Evolutionary conservation across 768 basidiomycete genomes (phyloP), one percentile per base, ranked within the genome.

Genomic region (Leccinum sublutescens): DNA sequence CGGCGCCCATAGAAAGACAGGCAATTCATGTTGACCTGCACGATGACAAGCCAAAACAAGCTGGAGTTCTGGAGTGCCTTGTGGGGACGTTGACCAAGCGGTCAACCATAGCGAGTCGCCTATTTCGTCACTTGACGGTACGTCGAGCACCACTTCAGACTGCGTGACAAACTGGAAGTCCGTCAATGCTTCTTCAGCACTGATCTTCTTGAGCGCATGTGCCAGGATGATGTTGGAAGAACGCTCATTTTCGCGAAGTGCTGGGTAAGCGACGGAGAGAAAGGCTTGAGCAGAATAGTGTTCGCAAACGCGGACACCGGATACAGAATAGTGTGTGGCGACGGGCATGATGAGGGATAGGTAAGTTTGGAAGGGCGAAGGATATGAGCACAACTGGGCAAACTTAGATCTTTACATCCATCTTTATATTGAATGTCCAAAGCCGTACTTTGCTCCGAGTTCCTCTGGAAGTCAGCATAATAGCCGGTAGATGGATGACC

Each of bases 171-270:
- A 79, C 54, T 72, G 71, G 60, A 67, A 75, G 5, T 72, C 75
- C 25, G 75, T 77, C 47, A 77, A 61, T 15, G 72, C 76, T 10
- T 66, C 71, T 56, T 80, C 79, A 25, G 71, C 69, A 33, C 68
- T 70, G 55, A 79, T 64, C 50, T 74, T 70, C 61, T 79, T 78
- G 52, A 80, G 73, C 1, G 84, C 82, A 52, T 80, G 80, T 1
- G 80, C 82, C 2, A 83, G 68, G 51, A 85, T 77, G 52, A 84
- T 79, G 58, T 85, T 84, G 21, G 82, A 73, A 2, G 80, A 79
- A 25, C 72, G 74, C 64, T 84, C 82, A 50, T 82, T 71, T 29
- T 66, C 69, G 36, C 70, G 71, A 49, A 84, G 75, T 7, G 76
- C 75, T 21, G 77, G 76, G 58, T 78, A 77, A 14, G 79, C 68